Base-by-base conservation (phyloP, 2,329 filamentous ascomycete species). In the Fusarium napiforme region DNA sequence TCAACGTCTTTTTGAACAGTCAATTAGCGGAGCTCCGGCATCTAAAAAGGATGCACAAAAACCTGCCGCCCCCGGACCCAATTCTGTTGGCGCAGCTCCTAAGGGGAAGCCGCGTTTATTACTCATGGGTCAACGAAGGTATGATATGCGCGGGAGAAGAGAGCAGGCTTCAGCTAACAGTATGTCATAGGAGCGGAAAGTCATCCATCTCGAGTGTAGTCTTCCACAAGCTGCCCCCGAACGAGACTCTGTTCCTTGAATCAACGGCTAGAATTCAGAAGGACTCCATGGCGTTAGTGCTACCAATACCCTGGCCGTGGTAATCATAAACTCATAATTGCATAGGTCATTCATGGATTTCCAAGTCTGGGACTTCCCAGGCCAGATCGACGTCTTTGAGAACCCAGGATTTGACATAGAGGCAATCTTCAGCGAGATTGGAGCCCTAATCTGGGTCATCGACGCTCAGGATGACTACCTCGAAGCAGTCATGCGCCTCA, bases 181-280 rank as follows among this genome's bases (percentile, higher is more conserved):
- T 34, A 14, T 45, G 36, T 19, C 37, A 10, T 16, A 99, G 96
- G 85, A 98, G 95, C 80, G 96, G 96, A 69, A 99, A 99, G 82
- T 98, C 96, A 2, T 99, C 96, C 10, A 98, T 99, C 80, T 96
- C 95, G 32, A 98, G 95, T 79, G 97, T 99, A 53, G 96, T 99
- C n/a, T 98, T 99, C 79, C 95, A 98, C 83, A 99, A 99, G 82
- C 91, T 98, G 80, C 94, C 96, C 7, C 95, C 96, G 5, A 97
- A 93, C 77, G 97, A 99, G 84, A 98, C 96, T 0, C 85, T 99
- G 21, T 99, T 97, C 78, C 88, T 99, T 23, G 96, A 98, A 82
- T 97, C 96, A 1, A 99, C 96, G 8, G 95, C 95, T 15, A 90
- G 93, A 37, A 97, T 98, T 72, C 95, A 97, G 79, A 97, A 97